These are phyloP conservation scores for Yamadazyma diddensiae DNA, from an alignment of 1,139 yeast genomes.

Conservation along the genomic window DNA sequence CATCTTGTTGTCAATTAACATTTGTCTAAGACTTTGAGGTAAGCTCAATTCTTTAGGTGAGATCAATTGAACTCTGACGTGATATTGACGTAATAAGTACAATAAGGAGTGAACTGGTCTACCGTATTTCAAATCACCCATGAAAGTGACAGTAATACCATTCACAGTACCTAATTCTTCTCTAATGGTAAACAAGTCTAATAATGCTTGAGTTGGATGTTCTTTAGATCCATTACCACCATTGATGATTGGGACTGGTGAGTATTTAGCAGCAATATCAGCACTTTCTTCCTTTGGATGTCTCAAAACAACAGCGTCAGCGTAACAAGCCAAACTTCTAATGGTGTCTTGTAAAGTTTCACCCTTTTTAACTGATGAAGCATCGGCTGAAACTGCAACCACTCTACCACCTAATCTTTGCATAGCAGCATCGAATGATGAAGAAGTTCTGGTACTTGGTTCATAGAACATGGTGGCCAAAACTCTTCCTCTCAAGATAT, in stretches of 20 bases:
- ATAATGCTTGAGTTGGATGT: constrained; percentile 98
- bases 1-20: constrained; percentile 65
- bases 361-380: constrained; percentile 95
- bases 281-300: constrained; percentile 94
- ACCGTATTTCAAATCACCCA: constrained; percentile 98
- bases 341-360: constrained; percentile 97
- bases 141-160: constrained; percentile 95
- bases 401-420: constrained; percentile 99
- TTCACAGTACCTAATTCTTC: constrained; percentile 98
- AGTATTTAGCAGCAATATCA: constrained; percentile 90
- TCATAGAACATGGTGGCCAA: constrained; percentile 96
- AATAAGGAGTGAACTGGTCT: constrained; percentile 98
- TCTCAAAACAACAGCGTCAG: constrained; percentile 96
- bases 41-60: constrained; percentile 84
- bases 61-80: constrained; percentile 89
- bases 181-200: constrained; percentile 96
- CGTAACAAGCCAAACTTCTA: constrained; percentile 90
- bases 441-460: constrained; percentile 95
- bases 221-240: constrained; percentile 98
- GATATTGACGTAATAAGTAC: constrained; percentile 85
- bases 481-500: constrained; percentile 84
- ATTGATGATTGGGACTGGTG: constrained; percentile 95
- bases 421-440: constrained; percentile 99
- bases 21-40: constrained; percentile 69
- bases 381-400: constrained; percentile 75